Percentiles rank a stretch among this genome's conserved stretches.
Conservation (phyloP, 257 asterid genomes). For the Gentiana straminea region DNA sequence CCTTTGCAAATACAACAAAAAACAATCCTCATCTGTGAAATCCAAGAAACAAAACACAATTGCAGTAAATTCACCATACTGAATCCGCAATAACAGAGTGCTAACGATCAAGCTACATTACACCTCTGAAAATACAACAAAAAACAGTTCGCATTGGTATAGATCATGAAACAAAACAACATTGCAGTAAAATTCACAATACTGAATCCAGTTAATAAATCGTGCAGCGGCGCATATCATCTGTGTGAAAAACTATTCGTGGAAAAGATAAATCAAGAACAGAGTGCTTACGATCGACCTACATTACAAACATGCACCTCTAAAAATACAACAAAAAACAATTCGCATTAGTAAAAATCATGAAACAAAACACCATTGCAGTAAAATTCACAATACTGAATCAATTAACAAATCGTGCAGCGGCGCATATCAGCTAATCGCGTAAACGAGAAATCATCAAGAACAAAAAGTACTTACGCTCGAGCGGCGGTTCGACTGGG, state of each 20-base stretch:
- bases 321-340: not conserved
- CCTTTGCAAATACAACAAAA: no score
- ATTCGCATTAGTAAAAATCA: not conserved
- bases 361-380: not conserved
- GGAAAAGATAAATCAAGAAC: not conserved
- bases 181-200: no score
- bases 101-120: no score
- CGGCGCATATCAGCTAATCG: not conserved
- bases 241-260: no score
- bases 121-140: no score
- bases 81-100: no score
- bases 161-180: not conserved
- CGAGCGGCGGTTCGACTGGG: not conserved
- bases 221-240: no score
- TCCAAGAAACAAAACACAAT: no score
- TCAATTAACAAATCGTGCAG: not conserved
- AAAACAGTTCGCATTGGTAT: no score
- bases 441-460: not conserved
- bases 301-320: not conserved
- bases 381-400: not conserved
- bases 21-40: no score
- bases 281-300: not conserved
- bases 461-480: slow-evolving; percentile 21
- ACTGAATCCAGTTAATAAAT: no score
- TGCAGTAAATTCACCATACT: no score